Conservation (phyloP, 1,284 basidiomycete genomes). For the Ganoderma sp. region DNA sequence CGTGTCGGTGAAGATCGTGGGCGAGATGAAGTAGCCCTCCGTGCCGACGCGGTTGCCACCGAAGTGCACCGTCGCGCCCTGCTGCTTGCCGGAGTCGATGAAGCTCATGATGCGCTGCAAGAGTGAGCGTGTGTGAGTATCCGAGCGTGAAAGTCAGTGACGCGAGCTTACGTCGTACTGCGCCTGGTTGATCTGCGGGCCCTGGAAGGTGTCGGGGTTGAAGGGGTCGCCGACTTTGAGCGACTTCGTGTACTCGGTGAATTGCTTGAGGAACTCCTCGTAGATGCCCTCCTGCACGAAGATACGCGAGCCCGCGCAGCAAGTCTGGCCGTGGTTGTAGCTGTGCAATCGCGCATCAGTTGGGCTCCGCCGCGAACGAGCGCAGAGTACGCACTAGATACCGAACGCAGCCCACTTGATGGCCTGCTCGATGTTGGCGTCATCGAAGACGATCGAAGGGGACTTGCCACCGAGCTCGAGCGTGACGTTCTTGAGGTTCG, state of each 20-base stretch:
- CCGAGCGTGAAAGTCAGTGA: too few species aligned
- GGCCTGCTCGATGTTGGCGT: slow-evolving; percentile 79
- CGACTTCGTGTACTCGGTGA: slow-evolving; percentile 62
- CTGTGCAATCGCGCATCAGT: slow-evolving; percentile 38
- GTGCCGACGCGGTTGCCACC: slow-evolving; percentile 80
- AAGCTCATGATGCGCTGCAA: slow-evolving; percentile 82
- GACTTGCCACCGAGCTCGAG: slow-evolving; percentile 95
- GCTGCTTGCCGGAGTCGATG: slow-evolving; percentile 83
- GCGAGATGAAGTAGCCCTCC: slow-evolving; percentile 79
- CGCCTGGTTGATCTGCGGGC: slow-evolving; percentile 84
- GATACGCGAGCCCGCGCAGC: slow-evolving; percentile 86
- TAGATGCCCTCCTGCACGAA: slow-evolving; percentile 87
- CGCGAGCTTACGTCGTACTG: slow-evolving; percentile 63
- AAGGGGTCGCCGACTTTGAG: slow-evolving; percentile 86
- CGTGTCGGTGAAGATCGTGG: slow-evolving; percentile 88
- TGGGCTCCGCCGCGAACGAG: not conserved
- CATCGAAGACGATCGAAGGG: slow-evolving; percentile 78
- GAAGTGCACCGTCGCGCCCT: slow-evolving; percentile 81
- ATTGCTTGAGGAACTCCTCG: slow-evolving; percentile 73
- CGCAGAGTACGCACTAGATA: slow-evolving; percentile 62
- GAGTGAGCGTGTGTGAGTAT: slow-evolving; percentile 14
- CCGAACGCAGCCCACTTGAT: slow-evolving; percentile 84
- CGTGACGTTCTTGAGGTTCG: slow-evolving; percentile 88
- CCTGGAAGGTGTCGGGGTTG: slow-evolving; percentile 71
- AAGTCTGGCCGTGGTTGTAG: slow-evolving; percentile 85